Conservation (phyloP, 306 rosid species). For the Geum urbanum region DNA sequence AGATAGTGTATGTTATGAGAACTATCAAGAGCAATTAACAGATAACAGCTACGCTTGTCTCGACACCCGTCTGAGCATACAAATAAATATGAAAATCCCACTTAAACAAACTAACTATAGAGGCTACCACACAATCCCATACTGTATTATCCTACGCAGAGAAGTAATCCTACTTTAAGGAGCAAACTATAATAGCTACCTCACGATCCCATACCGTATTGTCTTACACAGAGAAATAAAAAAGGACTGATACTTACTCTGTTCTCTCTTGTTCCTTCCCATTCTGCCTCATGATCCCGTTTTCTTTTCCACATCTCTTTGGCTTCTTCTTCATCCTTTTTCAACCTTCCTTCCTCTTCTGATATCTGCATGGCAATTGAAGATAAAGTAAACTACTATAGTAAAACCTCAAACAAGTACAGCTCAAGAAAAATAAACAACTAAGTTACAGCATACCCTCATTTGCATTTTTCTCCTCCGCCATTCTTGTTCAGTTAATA, state of each 20-base stretch:
- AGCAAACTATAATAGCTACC: not conserved
- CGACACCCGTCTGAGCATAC: not conserved
- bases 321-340: conserved; percentile 89
- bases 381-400: conserved; percentile 22
- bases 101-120: not conserved
- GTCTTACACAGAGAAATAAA: not conserved
- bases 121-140: not conserved
- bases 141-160: no score
- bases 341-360: conserved; percentile 98
- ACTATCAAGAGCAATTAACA: not conserved
- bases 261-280: conserved; percentile 98
- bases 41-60: not conserved
- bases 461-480: conserved; percentile 96
- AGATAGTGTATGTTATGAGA: not conserved
- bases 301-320: conserved; percentile 99
- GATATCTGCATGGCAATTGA: conserved; percentile 61
- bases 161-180: not conserved
- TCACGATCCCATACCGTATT: not conserved
- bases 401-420: conserved; percentile 2
- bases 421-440: not conserved
- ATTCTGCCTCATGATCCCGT: conserved; percentile 95
- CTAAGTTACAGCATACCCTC: conserved; percentile 57
- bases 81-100: not conserved
- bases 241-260: conserved; percentile 59
- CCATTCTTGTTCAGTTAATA: conserved; percentile 98